Base-by-base conservation (phyloP, 176 grass and related monocot genomes). In the Musa troglodytarum region DNA sequence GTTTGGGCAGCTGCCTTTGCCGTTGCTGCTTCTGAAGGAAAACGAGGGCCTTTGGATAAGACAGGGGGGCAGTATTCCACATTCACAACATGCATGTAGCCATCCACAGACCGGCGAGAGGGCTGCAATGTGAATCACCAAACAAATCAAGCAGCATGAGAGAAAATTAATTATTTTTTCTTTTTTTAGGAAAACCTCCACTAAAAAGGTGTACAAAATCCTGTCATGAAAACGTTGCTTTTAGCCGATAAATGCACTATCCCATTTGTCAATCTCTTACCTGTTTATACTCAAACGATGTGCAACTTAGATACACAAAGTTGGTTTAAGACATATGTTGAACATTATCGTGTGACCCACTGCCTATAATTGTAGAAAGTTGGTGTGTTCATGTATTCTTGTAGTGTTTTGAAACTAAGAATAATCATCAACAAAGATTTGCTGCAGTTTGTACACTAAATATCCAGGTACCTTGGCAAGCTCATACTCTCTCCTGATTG, bases 21-120 rank as follows among this genome's bases (percentile, higher is more conserved):
- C 57, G 72, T 81, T 74, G 79, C 81, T 54, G 93, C 93, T 54
- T 86, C 72, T 3, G 66, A 86, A 85, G 89, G 85, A 56, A 96
- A 96, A 71, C 83, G 87, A 65, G 89, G 93, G 22, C 49, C 76
- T 0, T 86, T 76, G 1, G 89, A 89, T 55, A 62, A 74, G 59
- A 85, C 55, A 1, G 85, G 85, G 2, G 87, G 82, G 49, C 89
- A 87, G 65, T 90, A 86, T 50, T 96, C 87, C 77, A 88, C 81
- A 79, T 86, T 73, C 68, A 96, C 93, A 55, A 92, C 69, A 62
- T 96, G 85, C 68, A 90, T 92, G 69, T 96, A 96, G 53, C 85
- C 87, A 72, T 86, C 71, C 72, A 96, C 52, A 15, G 87, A 92
- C 50, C 50, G 79, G 64, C 26, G 68, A 20, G 69, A 81, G 15